Base-by-base conservation (phyloP, 2,329 filamentous ascomycete genomes). In the Madurella mycetomatis region DNA sequence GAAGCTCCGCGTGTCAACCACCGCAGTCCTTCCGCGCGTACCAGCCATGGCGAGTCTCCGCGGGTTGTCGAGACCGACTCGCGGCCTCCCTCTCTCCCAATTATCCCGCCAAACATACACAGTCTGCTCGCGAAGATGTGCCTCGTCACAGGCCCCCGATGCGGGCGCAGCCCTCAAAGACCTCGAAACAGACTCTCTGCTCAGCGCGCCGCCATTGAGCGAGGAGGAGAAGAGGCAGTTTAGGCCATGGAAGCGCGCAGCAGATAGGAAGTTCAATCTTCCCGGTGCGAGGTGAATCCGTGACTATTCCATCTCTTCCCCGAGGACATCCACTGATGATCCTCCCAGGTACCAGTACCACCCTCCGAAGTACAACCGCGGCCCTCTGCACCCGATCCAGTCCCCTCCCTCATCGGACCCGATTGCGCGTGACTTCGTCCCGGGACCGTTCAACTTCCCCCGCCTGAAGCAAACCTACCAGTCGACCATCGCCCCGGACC, bases 341-440 rank as follows among this genome's bases (percentile, higher is more conserved):
- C 13, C 13, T 41, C 43, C 39, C 58, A 95, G 92, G 80, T 99
- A 97, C 76, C 89, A 95, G 73, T 97, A 88, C 73, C 90, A 92
- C 61, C 87, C 92, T 48, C 94, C 94, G 60, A 94, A 92, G 75
- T 99, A 92, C 80, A 86, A 96, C 72, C 89, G 92, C 66, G 94
- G 94, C 53, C 92, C 92, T 60, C 80, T 97, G 19, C 92, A 97
- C 70, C 94, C 94, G 48, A 85, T 96, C 66, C 90, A 96, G 75
- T 88, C 90, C 55, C 92, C 90, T n/a, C 81, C 85, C 40, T 82
- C 85, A 49, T 94, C 92, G 59, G 89, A 96, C 66, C 92, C 92
- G 1, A 82, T 87, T 30, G 96, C 94, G 55, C 87, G 94, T 68
- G 80, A 90, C 67, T 99, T 94, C 71, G 79, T 88, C 25, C 92